Base-by-base conservation (phyloP, 441 rosid species). In the Croton laevigatus region DNA sequence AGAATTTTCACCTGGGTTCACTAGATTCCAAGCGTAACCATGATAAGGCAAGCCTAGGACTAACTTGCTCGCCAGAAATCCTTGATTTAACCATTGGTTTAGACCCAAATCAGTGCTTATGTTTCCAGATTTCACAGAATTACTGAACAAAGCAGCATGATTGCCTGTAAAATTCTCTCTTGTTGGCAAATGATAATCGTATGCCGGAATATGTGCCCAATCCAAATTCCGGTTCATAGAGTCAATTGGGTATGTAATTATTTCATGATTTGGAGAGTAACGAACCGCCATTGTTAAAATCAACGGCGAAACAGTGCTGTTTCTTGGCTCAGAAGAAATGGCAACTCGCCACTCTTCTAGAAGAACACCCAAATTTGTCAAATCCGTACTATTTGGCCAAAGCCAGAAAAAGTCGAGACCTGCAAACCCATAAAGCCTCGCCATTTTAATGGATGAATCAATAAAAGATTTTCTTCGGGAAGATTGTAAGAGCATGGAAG, bases 21-120 rank as follows among this genome's bases (percentile, higher is more conserved):
- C 79, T 3, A 85, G 71, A 20, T 3, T 68, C 87, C 87, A 83
- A 2, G 83, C 85, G 58, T 77, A 87, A 20, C 91, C 91, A 79
- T 77, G 86, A 62, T 72, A 87, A 23, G 87, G 85, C 72, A 87
- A 67, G 8, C 89, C 86, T 60, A 87, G 20, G 57, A 80, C 81
- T 60, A 83, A 64, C 75, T 78, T 83, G 72, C 20, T 69, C 9
- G 79, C 66, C 3, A 81, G 80, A 66, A 83, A 74, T 49, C 84
- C 85, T 58, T 54, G 37, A 16, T 22, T 61, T 32, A 82, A 38
- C 82, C 80, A 83, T 64, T 71, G 75, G 8, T 32, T 73, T 49
- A 87, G 52, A 22, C 85, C 84, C 48, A 59, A 80, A 79, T 85
- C 86, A 20, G 86, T 80, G 23, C 58, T 76, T 27, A 73, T 53